phyloP scores from a whole-genome alignment of 768 basidiomycete genomes.

The Ramaria rubella region DNA sequence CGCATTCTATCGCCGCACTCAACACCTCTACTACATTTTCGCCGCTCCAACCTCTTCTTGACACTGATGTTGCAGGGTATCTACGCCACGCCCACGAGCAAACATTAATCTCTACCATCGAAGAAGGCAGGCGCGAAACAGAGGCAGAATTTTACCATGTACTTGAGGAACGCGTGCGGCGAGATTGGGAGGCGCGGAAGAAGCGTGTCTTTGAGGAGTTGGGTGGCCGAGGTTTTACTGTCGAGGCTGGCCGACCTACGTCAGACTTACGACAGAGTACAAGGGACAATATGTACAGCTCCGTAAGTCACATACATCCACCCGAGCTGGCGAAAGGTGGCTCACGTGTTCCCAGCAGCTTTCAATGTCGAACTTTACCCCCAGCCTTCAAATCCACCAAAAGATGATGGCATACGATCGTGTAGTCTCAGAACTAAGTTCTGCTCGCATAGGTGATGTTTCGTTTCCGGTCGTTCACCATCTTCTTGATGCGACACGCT shows the following conservation, averaged over 20 bases:
- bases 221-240: slow-evolving; percentile 51
- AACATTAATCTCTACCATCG: slow-evolving; percentile 89
- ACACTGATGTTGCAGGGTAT: slow-evolving; percentile 91
- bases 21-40: slow-evolving; percentile 80
- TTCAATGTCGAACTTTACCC: slow-evolving; percentile 5
- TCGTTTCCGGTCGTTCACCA: slow-evolving; percentile 74
- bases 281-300: neutral
- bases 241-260: slow-evolving; percentile 38
- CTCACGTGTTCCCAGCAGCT: slow-evolving; percentile 8
- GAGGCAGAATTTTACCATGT: slow-evolving; percentile 80
- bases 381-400: slow-evolving; percentile 68
- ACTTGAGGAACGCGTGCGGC: slow-evolving; percentile 64
- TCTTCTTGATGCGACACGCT: slow-evolving; percentile 58
- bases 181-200: slow-evolving; percentile 89
- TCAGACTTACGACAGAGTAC: neutral
- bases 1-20: slow-evolving; percentile 74
- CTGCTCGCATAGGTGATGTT: slow-evolving; percentile 58
- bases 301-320: neutral
- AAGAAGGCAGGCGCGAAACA: slow-evolving; percentile 80
- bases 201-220: slow-evolving; percentile 85
- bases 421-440: slow-evolving; percentile 71
- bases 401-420: slow-evolving; percentile 97
- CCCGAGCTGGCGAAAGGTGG: too few relatives aligned
- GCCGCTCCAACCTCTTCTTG: slow-evolving; percentile 86
- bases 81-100: slow-evolving; percentile 94